phyloP scores from a whole-genome alignment of 768 basidiomycete genomes.

The Aureoboletus auriporus region DNA sequence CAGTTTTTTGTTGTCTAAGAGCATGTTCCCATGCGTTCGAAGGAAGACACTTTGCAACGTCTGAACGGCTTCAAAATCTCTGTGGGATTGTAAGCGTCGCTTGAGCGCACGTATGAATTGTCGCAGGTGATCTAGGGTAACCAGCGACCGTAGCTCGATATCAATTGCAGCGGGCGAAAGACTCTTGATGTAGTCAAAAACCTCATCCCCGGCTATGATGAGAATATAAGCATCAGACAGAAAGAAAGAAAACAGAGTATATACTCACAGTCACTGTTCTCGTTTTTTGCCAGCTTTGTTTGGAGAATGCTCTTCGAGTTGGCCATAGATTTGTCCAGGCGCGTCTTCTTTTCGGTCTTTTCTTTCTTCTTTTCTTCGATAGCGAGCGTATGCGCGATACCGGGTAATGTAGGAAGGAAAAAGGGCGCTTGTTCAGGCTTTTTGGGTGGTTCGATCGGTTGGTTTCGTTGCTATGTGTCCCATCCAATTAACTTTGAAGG shows the following conservation, averaged over 20 bases:
- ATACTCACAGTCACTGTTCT: slow-evolving; percentile 65
- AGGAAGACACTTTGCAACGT: slow-evolving; percentile 82
- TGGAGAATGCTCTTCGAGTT: slow-evolving; percentile 67
- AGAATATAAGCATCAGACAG: slow-evolving; percentile 3
- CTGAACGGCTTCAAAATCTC: slow-evolving; percentile 95
- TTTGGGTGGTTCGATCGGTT: slow-evolving; percentile 94
- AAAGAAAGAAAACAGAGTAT: slow-evolving; percentile 1
- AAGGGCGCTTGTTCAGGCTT: slow-evolving; percentile 95
- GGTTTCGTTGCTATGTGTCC: slow-evolving; percentile 76
- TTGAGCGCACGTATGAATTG: slow-evolving; percentile 73
- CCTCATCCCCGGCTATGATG: slow-evolving; percentile 57
- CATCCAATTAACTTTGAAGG: neutral
- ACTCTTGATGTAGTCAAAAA: slow-evolving; percentile 82
- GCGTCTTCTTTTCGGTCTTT: slow-evolving; percentile 40
- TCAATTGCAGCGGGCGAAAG: slow-evolving; percentile 91
- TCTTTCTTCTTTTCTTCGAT: slow-evolving; percentile 39
- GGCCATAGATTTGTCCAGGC: slow-evolving; percentile 48
- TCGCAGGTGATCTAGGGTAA: slow-evolving; percentile 56
- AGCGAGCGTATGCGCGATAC: slow-evolving; percentile 81
- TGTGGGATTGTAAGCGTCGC: slow-evolving; percentile 67
- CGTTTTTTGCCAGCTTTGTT: slow-evolving; percentile 55
- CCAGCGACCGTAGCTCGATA: slow-evolving; percentile 80
- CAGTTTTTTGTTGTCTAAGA: slow-evolving; percentile 70
- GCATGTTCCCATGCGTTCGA: slow-evolving; percentile 75
- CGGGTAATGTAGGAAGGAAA: slow-evolving; percentile 91